A percentile compares a stretch with the other conserved stretches of the same genome.
Conservation (phyloP, 768 basidiomycete genomes). For the Podaxis sp. region DNA sequence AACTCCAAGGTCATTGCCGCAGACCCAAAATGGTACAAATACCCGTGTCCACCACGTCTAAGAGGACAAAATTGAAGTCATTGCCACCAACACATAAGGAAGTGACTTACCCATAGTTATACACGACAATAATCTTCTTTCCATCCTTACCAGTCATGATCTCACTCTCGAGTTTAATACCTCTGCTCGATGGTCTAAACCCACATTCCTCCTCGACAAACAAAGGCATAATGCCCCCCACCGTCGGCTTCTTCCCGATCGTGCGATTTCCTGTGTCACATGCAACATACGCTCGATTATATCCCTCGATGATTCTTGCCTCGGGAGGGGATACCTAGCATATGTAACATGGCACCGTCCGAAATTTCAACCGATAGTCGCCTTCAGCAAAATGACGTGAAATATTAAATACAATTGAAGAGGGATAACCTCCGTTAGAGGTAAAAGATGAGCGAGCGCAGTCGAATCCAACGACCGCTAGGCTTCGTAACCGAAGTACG, state of each 20-base stretch:
- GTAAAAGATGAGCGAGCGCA: too few relatives aligned
- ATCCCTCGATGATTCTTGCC: conserved; percentile 55
- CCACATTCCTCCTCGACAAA: conserved; percentile 21
- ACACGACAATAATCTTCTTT: conserved; percentile 46
- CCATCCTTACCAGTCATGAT: conserved; percentile 18
- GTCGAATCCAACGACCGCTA: too few relatives aligned
- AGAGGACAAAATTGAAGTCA: not conserved
- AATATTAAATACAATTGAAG: too few relatives aligned
- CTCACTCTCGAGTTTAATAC: conserved; percentile 52
- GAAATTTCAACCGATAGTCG: too few relatives aligned
- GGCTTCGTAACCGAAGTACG: too few relatives aligned
- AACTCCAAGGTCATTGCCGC: conserved; percentile 45
- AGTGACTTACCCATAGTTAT: conserved; percentile 64
- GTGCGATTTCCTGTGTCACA: conserved; percentile 50
- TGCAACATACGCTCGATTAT: conserved; percentile 51
- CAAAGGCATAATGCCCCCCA: not conserved
- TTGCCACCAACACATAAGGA: not conserved
- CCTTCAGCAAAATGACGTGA: too few relatives aligned
- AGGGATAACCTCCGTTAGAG: too few relatives aligned
- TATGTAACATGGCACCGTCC: not conserved
- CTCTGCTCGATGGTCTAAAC: conserved; percentile 47
- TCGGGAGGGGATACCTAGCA: conserved; percentile 51
- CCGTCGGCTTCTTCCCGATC: conserved; percentile 25
- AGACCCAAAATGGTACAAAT: conserved; percentile 58
- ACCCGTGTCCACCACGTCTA: conserved; percentile 58